Evolutionary conservation across 306 rosid genomes (phyloP).

Genomic region (Pyrus betulifolia): DNA sequence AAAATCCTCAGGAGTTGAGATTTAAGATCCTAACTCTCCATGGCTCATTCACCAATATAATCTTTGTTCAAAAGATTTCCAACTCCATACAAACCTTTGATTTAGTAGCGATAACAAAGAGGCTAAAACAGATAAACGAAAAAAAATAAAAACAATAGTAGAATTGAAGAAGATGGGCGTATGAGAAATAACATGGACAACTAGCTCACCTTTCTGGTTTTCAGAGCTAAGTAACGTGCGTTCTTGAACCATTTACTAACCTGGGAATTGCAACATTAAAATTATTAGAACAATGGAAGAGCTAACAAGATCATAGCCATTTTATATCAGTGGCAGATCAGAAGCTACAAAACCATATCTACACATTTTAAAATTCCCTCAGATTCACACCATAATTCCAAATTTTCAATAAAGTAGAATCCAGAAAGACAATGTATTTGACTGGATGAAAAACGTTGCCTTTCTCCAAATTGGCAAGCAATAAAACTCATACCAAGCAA

Average conservation of each 20-base stretch:
- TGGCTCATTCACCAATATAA: neutral
- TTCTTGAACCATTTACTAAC: slow-evolving; percentile 97
- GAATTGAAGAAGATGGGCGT: neutral
- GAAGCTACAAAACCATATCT: neutral
- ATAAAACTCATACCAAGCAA: neutral
- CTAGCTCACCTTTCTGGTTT: slow-evolving; percentile 58
- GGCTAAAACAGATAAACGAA: neutral
- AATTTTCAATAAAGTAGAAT: neutral
- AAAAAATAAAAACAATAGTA: neutral
- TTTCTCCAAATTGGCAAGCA: neutral
- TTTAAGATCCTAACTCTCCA: neutral
- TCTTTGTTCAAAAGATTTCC: neutral
- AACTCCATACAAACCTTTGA: neutral
- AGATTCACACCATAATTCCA: neutral
- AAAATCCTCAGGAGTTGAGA: neutral
- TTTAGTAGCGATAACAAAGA: neutral
- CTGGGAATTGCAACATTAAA: slow-evolving; percentile 34
- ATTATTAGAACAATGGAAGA: neutral
- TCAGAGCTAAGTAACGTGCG: slow-evolving; percentile 77
- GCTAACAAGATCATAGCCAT: neutral
- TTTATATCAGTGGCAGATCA: neutral
- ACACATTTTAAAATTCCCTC: neutral
- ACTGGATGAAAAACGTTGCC: neutral
- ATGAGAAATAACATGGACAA: neutral
- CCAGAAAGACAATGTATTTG: neutral